Conservation (phyloP, 2,329 filamentous ascomycete genomes). For the Hawksworthiomyces lignivorus region DNA sequence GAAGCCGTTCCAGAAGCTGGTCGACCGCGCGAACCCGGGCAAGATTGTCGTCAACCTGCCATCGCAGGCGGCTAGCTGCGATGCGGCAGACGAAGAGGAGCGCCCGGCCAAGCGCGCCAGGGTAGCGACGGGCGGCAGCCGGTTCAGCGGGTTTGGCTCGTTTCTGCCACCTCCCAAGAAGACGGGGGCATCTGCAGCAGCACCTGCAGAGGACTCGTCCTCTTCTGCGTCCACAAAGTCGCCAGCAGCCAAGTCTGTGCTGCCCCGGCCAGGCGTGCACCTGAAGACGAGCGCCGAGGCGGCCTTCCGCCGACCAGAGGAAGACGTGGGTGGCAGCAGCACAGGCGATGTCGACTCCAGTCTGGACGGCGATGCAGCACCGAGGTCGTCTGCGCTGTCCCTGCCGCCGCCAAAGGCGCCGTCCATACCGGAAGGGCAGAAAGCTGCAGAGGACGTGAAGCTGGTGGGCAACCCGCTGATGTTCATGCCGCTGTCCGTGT, state of each 20-base stretch:
- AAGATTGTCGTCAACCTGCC: conserved; percentile 80
- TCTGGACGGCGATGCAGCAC: conserved; percentile 5
- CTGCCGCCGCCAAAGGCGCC: conserved; percentile 37
- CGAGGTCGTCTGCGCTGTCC: conserved; percentile 16
- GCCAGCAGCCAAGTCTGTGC: conserved; percentile 13
- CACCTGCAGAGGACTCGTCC: conserved; percentile 20
- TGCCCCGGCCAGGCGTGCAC: conserved; percentile 55
- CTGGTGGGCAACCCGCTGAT: conserved; percentile 71
- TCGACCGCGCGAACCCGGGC: conserved; percentile 71
- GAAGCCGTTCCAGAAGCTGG: conserved; percentile 67
- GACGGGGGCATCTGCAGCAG: conserved; percentile 28
- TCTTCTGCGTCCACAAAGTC: conserved; percentile 19
- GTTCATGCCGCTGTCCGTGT: conserved; percentile 84
- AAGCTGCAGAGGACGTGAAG: conserved; percentile 57
- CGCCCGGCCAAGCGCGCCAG: conserved; percentile 67
- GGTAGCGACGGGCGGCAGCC: conserved; percentile 41
- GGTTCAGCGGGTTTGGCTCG: conserved; percentile 76
- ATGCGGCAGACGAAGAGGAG: conserved; percentile 28
- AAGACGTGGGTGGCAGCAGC: conserved; percentile 31
- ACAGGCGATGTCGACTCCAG: conserved; percentile 9
- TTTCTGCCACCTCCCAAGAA: conserved; percentile 80
- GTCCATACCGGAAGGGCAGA: conserved; percentile 48
- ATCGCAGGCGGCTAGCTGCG: conserved; percentile 27
- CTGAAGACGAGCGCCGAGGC: conserved; percentile 78
- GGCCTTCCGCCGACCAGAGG: conserved; percentile 57